Percentiles rank a stretch among this genome's conserved stretches.
Evolutionary conservation across 1,284 basidiomycete species (phyloP).

Genomic region (Pascua guehoae): DNA sequence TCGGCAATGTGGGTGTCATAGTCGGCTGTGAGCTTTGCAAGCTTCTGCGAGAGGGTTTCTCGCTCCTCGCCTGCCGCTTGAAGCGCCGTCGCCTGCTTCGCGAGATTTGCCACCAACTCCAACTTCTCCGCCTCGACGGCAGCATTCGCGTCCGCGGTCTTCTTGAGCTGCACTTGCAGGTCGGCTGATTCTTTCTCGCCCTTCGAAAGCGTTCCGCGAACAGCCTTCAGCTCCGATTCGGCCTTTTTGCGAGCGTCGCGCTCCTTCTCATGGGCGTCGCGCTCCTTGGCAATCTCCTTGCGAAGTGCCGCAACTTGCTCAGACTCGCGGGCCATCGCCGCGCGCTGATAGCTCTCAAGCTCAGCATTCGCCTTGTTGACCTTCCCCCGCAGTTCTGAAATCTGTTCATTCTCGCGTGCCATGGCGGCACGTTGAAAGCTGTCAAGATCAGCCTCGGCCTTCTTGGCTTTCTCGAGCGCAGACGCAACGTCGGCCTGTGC

Average conservation of each 20-base stretch:
- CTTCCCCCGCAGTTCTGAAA: slow-evolving; percentile 26
- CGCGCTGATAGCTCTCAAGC: slow-evolving; percentile 2
- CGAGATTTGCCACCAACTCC: too few relatives aligned
- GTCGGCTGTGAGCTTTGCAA: not conserved
- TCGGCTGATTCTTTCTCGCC: too few relatives aligned
- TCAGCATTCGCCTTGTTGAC: slow-evolving; percentile 9
- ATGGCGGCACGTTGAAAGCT: not conserved
- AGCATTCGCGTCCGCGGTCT: slow-evolving; percentile 5
- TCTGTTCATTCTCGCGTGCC: slow-evolving; percentile 23
- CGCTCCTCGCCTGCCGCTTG: not conserved
- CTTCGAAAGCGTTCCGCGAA: too few relatives aligned
- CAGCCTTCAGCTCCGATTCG: slow-evolving; percentile 4
- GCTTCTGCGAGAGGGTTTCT: not conserved
- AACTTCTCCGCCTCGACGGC: too few relatives aligned
- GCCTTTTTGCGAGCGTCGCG: not conserved
- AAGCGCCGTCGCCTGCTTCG: too few relatives aligned
- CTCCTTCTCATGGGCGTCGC: slow-evolving; percentile 6
- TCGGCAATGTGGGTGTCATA: too few relatives aligned
- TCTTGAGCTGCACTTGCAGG: slow-evolving; percentile 2
- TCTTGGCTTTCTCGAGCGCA: slow-evolving; percentile 5
- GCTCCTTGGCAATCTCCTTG: slow-evolving; percentile 18
- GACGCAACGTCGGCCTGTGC: not conserved
- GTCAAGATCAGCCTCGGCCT: slow-evolving; percentile 5
- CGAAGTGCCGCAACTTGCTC: slow-evolving; percentile 25
- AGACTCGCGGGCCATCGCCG: slow-evolving; percentile 18